Conservation (phyloP, 2,329 filamentous ascomycete genomes). For the Ilyonectria mors-panacis region DNA sequence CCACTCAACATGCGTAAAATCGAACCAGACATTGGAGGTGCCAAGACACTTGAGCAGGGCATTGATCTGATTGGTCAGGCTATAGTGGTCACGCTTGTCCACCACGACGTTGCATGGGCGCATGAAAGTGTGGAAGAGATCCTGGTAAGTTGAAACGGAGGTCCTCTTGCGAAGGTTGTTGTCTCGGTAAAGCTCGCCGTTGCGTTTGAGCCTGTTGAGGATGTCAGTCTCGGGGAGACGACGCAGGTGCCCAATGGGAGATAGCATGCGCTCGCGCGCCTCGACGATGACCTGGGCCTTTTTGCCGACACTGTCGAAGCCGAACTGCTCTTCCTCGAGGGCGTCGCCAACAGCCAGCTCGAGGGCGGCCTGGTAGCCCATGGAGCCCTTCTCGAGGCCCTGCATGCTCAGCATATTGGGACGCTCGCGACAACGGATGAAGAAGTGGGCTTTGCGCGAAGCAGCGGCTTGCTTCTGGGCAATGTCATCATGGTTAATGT, state of each 20-base stretch:
- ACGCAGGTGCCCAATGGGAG: conserved; percentile 67
- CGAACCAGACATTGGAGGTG: conserved; percentile 78
- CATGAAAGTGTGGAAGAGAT: conserved; percentile 73
- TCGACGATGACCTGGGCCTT: conserved; percentile 70
- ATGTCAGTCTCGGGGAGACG: conserved; percentile 71
- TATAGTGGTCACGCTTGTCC: conserved; percentile 72
- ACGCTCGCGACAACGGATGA: conserved; percentile 71
- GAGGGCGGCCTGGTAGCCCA: conserved; percentile 78
- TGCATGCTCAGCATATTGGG: conserved; percentile 82
- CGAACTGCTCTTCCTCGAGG: conserved; percentile 73
- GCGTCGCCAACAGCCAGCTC: conserved; percentile 76
- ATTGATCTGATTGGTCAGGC: conserved; percentile 79
- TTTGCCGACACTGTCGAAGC: conserved; percentile 69
- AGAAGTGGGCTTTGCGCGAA: conserved; percentile 69
- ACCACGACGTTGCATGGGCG: conserved; percentile 70
- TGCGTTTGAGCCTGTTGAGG: conserved; percentile 71
- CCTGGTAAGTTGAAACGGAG: conserved; percentile 72
- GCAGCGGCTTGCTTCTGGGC: conserved; percentile 59
- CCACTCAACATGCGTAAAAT: conserved; percentile 83
- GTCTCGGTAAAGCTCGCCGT: conserved; percentile 69
- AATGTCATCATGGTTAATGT: conserved; percentile 62
- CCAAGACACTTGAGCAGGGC: conserved; percentile 77
- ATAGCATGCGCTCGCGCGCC: conserved; percentile 70
- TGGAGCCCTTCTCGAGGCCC: conserved; percentile 78
- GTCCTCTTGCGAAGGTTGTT: conserved; percentile 66